These are phyloP conservation scores for Chloris gayana DNA, from an alignment of 176 grass and related monocot species.

Conservation along the genomic window DNA sequence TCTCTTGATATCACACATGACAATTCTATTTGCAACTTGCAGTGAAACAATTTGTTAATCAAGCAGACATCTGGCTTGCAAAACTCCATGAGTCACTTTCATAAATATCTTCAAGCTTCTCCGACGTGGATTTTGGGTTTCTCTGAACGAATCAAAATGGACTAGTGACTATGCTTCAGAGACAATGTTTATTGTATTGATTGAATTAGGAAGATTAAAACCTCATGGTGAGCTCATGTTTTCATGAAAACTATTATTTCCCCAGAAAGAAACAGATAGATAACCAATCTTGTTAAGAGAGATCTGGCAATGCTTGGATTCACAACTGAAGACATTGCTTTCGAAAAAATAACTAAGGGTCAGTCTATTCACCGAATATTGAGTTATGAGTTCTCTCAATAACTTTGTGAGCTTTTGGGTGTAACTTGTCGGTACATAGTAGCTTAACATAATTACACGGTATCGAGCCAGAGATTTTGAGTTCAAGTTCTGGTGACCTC, in stretches of 20 bases:
- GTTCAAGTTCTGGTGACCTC: too few relatives aligned
- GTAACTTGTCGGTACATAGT: too few relatives aligned
- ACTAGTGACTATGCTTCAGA: background rate
- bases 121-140: conserved; percentile 22
- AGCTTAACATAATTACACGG: too few relatives aligned
- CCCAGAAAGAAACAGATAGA: conserved; percentile 6
- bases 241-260: background rate
- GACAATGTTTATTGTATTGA: conserved; percentile 17
- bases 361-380: conserved; percentile 24
- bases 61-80: conserved; percentile 35
- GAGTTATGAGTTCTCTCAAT: background rate
- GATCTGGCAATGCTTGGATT: conserved; percentile 2
- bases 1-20: conserved; percentile 41
- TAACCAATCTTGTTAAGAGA: background rate
- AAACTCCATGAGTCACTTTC: conserved; percentile 40
- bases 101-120: conserved; percentile 41
- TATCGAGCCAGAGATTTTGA: too few relatives aligned
- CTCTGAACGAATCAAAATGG: conserved; percentile 31
- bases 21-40: conserved; percentile 53
- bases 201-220: conserved; percentile 3
- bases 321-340: background rate
- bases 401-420: too few relatives aligned
- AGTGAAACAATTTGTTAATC: conserved; percentile 37
- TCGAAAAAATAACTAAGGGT: conserved; percentile 24
- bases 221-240: background rate